These are phyloP conservation scores for Pythium insidiosum DNA, from an alignment of 352 stramenopile genomes.

Conservation along the genomic window DNA sequence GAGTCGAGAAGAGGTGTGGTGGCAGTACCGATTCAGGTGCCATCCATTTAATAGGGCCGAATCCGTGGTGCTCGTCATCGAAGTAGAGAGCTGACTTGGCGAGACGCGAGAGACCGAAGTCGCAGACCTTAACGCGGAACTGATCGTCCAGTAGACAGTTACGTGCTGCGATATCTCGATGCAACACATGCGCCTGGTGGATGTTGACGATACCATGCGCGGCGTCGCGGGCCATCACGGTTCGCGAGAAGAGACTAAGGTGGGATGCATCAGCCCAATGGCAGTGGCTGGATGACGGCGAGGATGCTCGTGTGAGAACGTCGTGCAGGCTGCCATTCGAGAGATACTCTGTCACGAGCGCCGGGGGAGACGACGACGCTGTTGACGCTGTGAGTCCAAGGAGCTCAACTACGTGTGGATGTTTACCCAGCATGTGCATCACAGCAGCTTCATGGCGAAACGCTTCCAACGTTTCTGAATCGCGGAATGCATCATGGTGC, in stretches of 20 bases:
- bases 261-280: too few species aligned
- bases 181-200: conserved; percentile 48
- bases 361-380: neutral
- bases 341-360: conserved; percentile 64
- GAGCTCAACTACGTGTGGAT: conserved; percentile 62
- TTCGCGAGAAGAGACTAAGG: conserved; percentile 45
- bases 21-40: conserved; percentile 55
- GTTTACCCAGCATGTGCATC: conserved; percentile 68
- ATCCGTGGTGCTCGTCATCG: conserved; percentile 44
- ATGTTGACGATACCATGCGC: conserved; percentile 60
- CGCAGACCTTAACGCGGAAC: conserved; percentile 63
- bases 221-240: conserved; percentile 57
- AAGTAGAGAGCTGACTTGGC: conserved; percentile 32
- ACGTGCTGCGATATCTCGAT: conserved; percentile 57
- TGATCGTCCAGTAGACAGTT: conserved; percentile 60
- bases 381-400: conserved; percentile 33
- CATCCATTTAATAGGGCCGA: conserved; percentile 73
- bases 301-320: conserved; percentile 18
- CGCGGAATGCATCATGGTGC: conserved; percentile 31
- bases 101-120: conserved; percentile 58
- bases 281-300: neutral
- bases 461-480: conserved; percentile 31
- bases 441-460: conserved; percentile 64
- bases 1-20: conserved; percentile 59
- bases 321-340: conserved; percentile 59